These are phyloP conservation scores for Amaranthus tricolor DNA, from an alignment of 179 eudicot species.

Conservation along the genomic window DNA sequence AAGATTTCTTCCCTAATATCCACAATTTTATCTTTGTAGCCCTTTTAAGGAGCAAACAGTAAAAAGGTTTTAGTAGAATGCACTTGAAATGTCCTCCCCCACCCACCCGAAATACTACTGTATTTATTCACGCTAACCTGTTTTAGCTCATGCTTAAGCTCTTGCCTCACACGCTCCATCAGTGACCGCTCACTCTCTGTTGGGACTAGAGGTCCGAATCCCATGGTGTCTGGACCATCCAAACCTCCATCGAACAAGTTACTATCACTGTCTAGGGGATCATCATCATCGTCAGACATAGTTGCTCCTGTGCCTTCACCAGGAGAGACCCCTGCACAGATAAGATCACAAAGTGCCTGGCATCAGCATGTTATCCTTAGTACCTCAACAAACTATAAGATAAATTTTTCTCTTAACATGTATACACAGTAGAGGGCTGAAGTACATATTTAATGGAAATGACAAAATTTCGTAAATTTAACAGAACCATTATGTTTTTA, in stretches of 20 bases:
- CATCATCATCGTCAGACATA: conserved; percentile 82
- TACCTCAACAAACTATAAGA: not conserved
- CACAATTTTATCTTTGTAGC: conserved; percentile 80
- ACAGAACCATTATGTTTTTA: too few species aligned
- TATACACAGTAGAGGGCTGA: not conserved
- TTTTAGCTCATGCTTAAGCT: conserved; percentile 73
- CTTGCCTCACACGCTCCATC: conserved; percentile 86
- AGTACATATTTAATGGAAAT: not conserved
- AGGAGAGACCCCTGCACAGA: conserved; percentile 57
- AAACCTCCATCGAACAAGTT: conserved; percentile 54
- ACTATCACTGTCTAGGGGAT: conserved; percentile 53
- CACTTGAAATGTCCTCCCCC: not conserved
- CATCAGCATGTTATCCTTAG: conserved; percentile 1
- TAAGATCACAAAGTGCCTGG: conserved; percentile 5
- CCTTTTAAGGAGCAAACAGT: conserved; percentile 32
- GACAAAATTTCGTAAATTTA: not conserved
- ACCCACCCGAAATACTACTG: not conserved
- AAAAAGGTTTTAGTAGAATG: conserved; percentile 5
- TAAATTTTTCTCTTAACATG: not conserved
- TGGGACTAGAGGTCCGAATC: conserved; percentile 69
- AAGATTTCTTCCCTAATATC: conserved; percentile 82
- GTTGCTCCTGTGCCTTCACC: conserved; percentile 85
- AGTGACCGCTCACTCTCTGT: conserved; percentile 72
- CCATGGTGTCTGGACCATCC: conserved; percentile 61
- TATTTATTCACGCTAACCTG: conserved; percentile 38